Percentiles rank a stretch among this genome's conserved stretches.
Evolutionary conservation across 441 rosid species (phyloP).

Genomic region (Hura crepitans): DNA sequence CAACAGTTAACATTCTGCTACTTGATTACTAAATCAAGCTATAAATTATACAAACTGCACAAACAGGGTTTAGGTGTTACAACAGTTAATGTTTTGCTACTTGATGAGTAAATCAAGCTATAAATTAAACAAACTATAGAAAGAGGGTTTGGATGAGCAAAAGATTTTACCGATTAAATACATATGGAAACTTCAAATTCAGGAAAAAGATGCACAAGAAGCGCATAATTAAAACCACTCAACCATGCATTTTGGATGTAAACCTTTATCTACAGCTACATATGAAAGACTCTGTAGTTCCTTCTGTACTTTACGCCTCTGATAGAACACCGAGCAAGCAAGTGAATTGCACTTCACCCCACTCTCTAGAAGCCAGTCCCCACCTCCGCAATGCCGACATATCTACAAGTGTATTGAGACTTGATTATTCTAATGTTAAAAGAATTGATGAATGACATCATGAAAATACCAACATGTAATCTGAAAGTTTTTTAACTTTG

Average conservation of each 20-base stretch:
- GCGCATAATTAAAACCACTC: conserved; percentile 74
- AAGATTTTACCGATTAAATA: background rate
- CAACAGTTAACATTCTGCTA: background rate
- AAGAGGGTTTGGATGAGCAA: background rate
- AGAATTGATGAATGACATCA: background rate
- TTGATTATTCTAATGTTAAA: background rate
- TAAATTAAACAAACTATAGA: background rate
- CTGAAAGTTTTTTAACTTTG: background rate
- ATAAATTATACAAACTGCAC: background rate
- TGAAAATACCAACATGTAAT: background rate
- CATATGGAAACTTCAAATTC: background rate
- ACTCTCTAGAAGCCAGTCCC: conserved; percentile 81
- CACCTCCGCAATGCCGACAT: conserved; percentile 94
- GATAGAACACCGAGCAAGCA: conserved; percentile 85
- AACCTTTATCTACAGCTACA: conserved; percentile 55
- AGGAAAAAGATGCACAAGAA: background rate
- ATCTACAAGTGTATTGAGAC: conserved; percentile 44
- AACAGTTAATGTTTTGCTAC: background rate
- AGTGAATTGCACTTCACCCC: conserved; percentile 89
- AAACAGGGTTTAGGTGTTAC: background rate
- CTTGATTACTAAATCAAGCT: background rate
- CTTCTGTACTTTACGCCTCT: conserved; percentile 88
- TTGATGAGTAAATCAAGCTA: background rate
- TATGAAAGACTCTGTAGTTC: conserved; percentile 65
- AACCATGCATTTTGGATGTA: conserved; percentile 70